Base-by-base conservation (phyloP, 805 yeast species). In the Lachancea sp. region DNA sequence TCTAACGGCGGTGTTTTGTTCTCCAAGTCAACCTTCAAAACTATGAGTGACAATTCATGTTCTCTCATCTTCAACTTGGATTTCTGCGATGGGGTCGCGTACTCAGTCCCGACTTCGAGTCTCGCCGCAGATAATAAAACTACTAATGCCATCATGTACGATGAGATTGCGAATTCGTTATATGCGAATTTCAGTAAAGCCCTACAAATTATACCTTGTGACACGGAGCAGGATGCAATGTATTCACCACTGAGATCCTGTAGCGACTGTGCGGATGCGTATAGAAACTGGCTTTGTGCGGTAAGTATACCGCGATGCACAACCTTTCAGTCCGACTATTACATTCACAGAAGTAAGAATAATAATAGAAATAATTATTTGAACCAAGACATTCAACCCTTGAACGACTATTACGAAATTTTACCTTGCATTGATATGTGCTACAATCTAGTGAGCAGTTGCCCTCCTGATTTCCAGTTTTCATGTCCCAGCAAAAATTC, bases 291-390 rank as follows among this genome's bases (percentile, higher is more conserved):
- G 98, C 70, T 92, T 15, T 90, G 98, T 63, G 71, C 94, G 0
- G 86, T 87, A 3, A 69, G 87, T 0, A 84, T 90, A 5, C 97
- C 97, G 0, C 68, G 97, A 22, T 90, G 98, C 52, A 70, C 85
- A 1, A 78, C 82, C 11, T 47, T 57, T 11, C 56, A 72, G 5
- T 45, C 63, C 7, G 50, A 69, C 0, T 74, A 74, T 5, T 79
- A 72, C 56, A 58, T 61, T 16, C 42, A 50, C 20, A 67, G 94
- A 24, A 59, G 63, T 3, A 65, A 65, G 4, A 70, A 70, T 12
- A 58, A 67, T 4, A 79, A 84, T 8, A 70, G 98, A 46, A 84
- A 74, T 50, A 63, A 64, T 4, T 75, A 72, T 46, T 69, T 90
- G 29, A 73, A 78, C 48, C 62, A 65, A 4, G 55, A 72, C 1